phyloP scores from a whole-genome alignment of 352 stramenopile genomes.

The Globisporangium barbulae region DNA sequence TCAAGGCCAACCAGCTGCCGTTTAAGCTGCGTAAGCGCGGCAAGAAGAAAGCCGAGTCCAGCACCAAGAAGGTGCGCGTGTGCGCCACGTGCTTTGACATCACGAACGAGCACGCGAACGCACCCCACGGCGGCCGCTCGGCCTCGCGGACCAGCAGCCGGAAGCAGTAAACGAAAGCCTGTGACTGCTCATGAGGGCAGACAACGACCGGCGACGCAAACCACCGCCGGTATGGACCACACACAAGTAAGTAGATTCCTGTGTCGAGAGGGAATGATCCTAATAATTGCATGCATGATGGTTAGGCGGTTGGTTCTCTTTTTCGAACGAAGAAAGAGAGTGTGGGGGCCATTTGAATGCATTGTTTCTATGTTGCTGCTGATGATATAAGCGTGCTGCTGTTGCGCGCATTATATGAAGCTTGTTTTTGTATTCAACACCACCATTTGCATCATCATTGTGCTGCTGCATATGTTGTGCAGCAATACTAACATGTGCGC shows the following conservation, averaged over 20 bases:
- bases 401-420: background rate
- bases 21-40: slow-evolving; percentile 45
- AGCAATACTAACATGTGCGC: too few relatives aligned
- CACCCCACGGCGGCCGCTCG: slow-evolving; percentile 4
- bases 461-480: too few relatives aligned
- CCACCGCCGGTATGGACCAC: too few relatives aligned
- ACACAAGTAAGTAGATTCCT: background rate
- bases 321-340: slow-evolving; percentile 9
- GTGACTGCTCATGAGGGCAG: background rate
- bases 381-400: slow-evolving; percentile 2
- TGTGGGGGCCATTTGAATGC: background rate
- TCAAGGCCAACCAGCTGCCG: slow-evolving; percentile 33
- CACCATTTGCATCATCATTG: background rate
- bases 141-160: slow-evolving; percentile 11
- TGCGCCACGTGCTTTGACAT: slow-evolving; percentile 73
- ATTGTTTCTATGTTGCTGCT: background rate
- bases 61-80: slow-evolving; percentile 58
- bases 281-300: background rate
- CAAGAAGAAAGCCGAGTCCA: slow-evolving; percentile 46
- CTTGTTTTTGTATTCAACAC: background rate
- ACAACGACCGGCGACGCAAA: too few relatives aligned
- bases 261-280: background rate
- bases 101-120: slow-evolving; percentile 5
- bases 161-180: background rate
- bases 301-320: background rate